Percentiles rank a stretch among this genome's conserved stretches.
phyloP scores from a whole-genome alignment of 2,329 filamentous ascomycete genomes.

The Pseudocercospora ulei region DNA sequence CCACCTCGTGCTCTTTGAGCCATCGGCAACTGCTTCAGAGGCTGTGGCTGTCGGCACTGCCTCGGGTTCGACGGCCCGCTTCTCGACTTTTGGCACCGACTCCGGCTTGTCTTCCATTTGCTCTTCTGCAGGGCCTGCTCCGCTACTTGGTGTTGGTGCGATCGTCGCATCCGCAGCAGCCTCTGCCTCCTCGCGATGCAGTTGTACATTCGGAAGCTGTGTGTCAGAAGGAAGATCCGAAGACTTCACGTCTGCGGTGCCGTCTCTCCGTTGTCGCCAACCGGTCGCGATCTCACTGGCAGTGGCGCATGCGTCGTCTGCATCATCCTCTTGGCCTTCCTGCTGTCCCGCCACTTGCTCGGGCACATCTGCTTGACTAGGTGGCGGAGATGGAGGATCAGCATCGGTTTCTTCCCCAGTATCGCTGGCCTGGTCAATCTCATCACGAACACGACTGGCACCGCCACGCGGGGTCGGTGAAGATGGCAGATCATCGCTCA shows the following conservation, averaged over 20 bases:
- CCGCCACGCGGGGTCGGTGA: slow-evolving; percentile 45
- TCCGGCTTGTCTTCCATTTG: slow-evolving; percentile 10
- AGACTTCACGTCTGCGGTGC: background rate
- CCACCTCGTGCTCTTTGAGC: slow-evolving; percentile 1
- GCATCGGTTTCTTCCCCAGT: slow-evolving; percentile 17
- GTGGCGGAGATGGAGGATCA: slow-evolving; percentile 29
- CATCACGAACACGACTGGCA: background rate
- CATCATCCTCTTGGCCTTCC: background rate
- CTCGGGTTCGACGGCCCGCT: background rate
- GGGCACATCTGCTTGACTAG: slow-evolving; percentile 13
- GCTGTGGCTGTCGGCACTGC: slow-evolving; percentile 1
- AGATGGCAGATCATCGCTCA: slow-evolving; percentile 43
- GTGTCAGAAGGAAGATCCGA: slow-evolving; percentile 27
- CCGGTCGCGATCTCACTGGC: background rate
- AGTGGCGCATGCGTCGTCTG: background rate
- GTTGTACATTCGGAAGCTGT: slow-evolving; percentile 23
- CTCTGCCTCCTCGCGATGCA: slow-evolving; percentile 25
- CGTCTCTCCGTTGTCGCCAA: background rate
- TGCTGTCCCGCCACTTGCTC: background rate
- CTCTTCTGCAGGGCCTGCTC: background rate
- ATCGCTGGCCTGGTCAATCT: slow-evolving; percentile 5
- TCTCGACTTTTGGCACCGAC: slow-evolving; percentile 11
- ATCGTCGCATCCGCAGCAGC: slow-evolving; percentile 13
- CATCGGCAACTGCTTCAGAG: slow-evolving; percentile 2
- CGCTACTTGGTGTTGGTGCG: background rate